Evolutionary conservation across 495 filamentous ascomycete species (phyloP), one percentile per base, ranked within the genome.

Genomic region (Penicillium pancosmium): DNA sequence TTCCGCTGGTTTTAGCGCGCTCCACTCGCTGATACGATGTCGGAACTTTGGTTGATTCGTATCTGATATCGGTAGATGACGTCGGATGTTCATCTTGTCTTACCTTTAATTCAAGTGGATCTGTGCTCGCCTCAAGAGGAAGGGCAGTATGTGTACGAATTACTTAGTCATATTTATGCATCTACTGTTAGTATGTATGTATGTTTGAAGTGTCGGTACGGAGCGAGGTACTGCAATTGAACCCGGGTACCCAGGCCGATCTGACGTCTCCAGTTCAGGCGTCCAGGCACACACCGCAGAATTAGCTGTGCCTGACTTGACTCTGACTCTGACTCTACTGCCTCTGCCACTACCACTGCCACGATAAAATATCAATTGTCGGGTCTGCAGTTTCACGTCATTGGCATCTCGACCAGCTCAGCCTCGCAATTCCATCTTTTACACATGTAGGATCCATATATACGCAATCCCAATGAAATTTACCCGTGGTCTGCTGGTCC

Each of bases 331-430:
- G 41, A 44, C 41, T 18, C 41, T 16, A 8, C 19, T 19, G 35
- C 50, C 40, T 13, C 50, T 58, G 16, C 53, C 31, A 61, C 50
- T 19, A 25, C 50, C 40, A 16, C 50, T 58, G 23, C 53, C 38
- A 61, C 50, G 55, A 50, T 54, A 50, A 52, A 62, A 50, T 59
- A 5, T 16, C 25, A 58, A 54, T 48, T 58, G 40, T 31, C 31
- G 31, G 16, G 27, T 41, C 18, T 4, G 34, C 10, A 13, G 12
- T n/a, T 38, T 10, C 36, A 38, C 12, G 44, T 34, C 43, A 58
- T 62, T 54, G 21, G 21, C 11, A 62, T 54, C 19, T 46, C 16
- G 36, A 58, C 60, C 12, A 40, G 23, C 55, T 57, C 48, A 52
- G 41, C 47, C 55, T 36, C 46, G 27, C 31, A 18, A 13, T n/a